Base-by-base conservation (phyloP, 2,329 filamentous ascomycete genomes). In the Chaetomium sp. region DNA sequence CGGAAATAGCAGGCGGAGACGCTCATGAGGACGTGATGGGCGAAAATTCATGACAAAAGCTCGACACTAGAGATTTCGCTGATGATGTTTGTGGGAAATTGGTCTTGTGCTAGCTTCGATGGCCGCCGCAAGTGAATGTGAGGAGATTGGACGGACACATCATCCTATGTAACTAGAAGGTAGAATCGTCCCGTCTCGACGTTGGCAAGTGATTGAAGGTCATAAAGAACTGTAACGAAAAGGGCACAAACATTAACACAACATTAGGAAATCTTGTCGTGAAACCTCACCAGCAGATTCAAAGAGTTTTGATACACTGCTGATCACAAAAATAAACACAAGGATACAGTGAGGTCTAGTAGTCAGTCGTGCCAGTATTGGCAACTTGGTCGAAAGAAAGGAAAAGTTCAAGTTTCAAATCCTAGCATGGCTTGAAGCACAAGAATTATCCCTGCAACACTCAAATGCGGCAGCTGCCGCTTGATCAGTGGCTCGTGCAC, bases 401-500 rank as follows among this genome's bases (percentile, higher is more conserved):
- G 38, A 19, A 53, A 29, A 31, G 3, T 2, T 51, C 23, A n/a
- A 31, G 25, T 27, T 53, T 29, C 10, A 29, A 23, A 13, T 23
- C 56, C 12, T 4, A 19, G 27, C 21, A 42, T 27, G 31, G 16
- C 38, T 42, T 42, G 38, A 42, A 16, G 38, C 29, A 21, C 25
- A 21, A n/a, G n/a, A n/a, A 12, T 57, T 57, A 45, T 29, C 38
- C 42, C 42, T 33, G 42, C 25, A 3, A 51, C 10, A 1, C 3
- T 49, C 35, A 38, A 12, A 3, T 38, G 35, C 35, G 23, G 61
- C 47, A 54, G 35, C 47, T 49, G 61, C 54, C 60, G 59, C 27
- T 29, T 6, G 21, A 25, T 13, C 16, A 19, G 31, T 25, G 49
- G 23, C 33, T 13, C 19, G 31, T 21, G 31, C 42, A 47, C 55